Base-by-base conservation (phyloP, 1,284 basidiomycete species). In the Meira nashicola region DNA sequence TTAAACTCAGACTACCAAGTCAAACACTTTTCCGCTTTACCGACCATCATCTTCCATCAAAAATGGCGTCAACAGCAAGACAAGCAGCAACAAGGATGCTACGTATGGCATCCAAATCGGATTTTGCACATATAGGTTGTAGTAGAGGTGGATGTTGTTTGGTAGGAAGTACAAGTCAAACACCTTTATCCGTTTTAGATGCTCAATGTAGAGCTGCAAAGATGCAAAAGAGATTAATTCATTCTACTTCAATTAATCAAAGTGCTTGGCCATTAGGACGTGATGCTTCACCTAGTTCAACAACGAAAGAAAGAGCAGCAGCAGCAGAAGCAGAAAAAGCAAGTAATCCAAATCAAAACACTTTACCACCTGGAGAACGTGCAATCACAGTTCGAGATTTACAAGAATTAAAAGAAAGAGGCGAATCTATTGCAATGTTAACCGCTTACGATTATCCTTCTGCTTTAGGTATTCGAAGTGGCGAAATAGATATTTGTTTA, bases 401-500 rank as follows among this genome's bases (percentile, higher is more conserved):
- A 41, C 17, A n/a, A 41, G 50, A 53, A 28, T 17, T 39, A 19
- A 53, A 53, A 39, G 19, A n/a, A 25, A 2, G 50, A 39, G 15
- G 39, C 3, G 50, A 53, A 25, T 33, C 50, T 2, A 53, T 53
- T 15, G 59, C 61, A 41, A 68, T 71, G 41, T 55, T 78, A 14
- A 78, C 76, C 7, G 76, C 76, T 0, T 70, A 71, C 54, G 76
- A 78, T 56, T 69, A 71, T 39, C 76, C 76, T 0, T 63, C 74
- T 0, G 72, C 68, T 0, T 65, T 78, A 2, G 67, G 73, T 5
- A 60, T 71, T n/a, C 70, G 76, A 23, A 57, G 59, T 11, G 67
- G 75, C 9, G 60, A 67, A 39, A 54, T 76, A 17, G 76, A 78
- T 44, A 64, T 78, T 8, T 74, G 74, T 55, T 64, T 78, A 10